Evolutionary conservation across 345 rosid species (phyloP).

Genomic region (Hypericum perforatum): DNA sequence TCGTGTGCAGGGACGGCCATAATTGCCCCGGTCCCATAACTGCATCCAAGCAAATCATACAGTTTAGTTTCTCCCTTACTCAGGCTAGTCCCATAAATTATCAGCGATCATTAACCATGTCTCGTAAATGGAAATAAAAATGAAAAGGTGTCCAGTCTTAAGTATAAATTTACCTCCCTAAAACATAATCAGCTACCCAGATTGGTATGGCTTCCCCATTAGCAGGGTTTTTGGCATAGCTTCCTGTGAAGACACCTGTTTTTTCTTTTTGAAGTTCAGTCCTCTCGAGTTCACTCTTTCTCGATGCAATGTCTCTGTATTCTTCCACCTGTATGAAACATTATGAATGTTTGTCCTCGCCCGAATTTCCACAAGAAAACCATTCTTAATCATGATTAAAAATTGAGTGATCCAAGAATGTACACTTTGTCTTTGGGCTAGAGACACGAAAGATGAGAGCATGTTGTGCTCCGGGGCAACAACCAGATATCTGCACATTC

Average conservation of each 20-base stretch:
- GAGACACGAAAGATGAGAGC: constrained; percentile 44
- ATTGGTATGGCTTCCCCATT: constrained; percentile 77
- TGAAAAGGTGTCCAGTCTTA: not conserved
- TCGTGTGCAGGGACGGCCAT: constrained; percentile 98
- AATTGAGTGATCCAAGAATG: constrained; percentile 8
- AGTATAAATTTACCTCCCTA: constrained; percentile 46
- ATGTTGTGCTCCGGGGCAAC: constrained; percentile 83
- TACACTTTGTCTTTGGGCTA: constrained; percentile 43
- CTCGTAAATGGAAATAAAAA: constrained; percentile 8
- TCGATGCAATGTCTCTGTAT: constrained; percentile 61
- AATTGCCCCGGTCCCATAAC: constrained; percentile 97
- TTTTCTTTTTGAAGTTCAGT: constrained; percentile 96
- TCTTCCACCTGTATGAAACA: constrained; percentile 53
- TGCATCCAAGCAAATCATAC: constrained; percentile 21
- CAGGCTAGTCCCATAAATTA: not conserved
- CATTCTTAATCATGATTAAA: constrained; percentile 2
- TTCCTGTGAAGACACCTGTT: constrained; percentile 78
- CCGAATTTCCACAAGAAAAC: constrained; percentile 2
- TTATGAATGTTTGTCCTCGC: constrained; percentile 7
- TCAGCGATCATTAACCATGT: constrained; percentile 1
- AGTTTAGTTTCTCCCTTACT: not conserved
- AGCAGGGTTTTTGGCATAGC: constrained; percentile 74
- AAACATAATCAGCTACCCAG: constrained; percentile 92
- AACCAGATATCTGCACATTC: constrained; percentile 63
- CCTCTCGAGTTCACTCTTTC: constrained; percentile 91